Base-by-base conservation (phyloP, 495 filamentous ascomycete genomes). In the Beverwykella pulmonaria region DNA sequence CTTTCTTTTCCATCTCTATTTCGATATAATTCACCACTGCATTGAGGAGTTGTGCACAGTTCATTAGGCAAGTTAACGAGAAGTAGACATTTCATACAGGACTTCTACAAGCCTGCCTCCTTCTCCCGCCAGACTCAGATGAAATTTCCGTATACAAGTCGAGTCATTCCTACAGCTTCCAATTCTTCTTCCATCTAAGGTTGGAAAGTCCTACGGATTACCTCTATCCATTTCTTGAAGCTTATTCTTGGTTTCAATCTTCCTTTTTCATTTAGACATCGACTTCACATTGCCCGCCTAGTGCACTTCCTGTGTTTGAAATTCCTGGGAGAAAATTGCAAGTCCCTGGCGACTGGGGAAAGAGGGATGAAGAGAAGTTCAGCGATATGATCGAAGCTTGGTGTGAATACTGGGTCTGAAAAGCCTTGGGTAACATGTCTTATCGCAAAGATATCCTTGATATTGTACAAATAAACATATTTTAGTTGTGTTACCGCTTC, bases 211-310 rank as follows among this genome's bases (percentile, higher is more conserved):
- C 63, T 56, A 6, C 25, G 1, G 10, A 67, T 56, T 7, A 15
- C 32, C 48, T 67, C 63, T n/a, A 56, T 67, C 63, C 63, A 67
- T 36, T 61, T 67, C 12, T 53, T 61, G 48, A 67, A 67, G 29
- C 56, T 67, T 19, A 53, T 55, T 22, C 63, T 60, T 1, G 55
- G 63, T 34, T 67, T 56, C 57, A 67, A 48, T 15, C 15, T 1
- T 15, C 57, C 57, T 1, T 20, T 23, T 25, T 49, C 53, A 8
- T 19, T 20, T 26, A 55, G 27, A 6, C 10, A 53, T 60, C 1
- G 39, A 2, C 3, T 44, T 44, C 8, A 46, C 56, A 19, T 67
- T 67, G 9, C 63, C 63, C 1, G 63, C 63, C 55, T 56, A 67
- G 30, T 67, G 56, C 5, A 67, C 44, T 48, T 60, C 63, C 17